These are phyloP conservation scores for Coprinopsis strossmayeri DNA, from an alignment of 768 basidiomycete species.

Conservation along the genomic window DNA sequence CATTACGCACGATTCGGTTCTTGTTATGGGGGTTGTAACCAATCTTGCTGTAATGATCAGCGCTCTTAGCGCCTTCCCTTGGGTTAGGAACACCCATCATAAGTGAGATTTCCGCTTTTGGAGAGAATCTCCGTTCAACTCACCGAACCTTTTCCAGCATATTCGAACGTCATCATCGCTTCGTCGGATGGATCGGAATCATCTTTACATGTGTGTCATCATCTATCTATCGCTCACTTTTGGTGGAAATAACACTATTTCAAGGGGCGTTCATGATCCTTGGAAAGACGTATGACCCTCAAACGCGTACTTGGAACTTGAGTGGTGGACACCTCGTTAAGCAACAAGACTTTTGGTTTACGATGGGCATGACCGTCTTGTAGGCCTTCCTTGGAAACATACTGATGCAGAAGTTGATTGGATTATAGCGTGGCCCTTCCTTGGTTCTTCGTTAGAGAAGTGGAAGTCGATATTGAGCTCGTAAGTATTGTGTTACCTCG, in stretches of 20 bases:
- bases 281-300: conserved; percentile 53
- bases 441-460: conserved; percentile 72
- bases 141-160: conserved; percentile 34
- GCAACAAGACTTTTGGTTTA: conserved; percentile 77
- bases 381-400: conserved; percentile 25
- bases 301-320: conserved; percentile 50
- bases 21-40: conserved; percentile 57
- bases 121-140: background rate
- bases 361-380: conserved; percentile 68
- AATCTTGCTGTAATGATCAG: conserved; percentile 51
- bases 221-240: background rate
- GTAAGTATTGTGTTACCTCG: conserved; percentile 35
- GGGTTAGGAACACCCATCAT: conserved; percentile 76
- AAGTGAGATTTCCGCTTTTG: conserved; percentile 41
- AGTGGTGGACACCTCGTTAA: conserved; percentile 47
- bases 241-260: conserved; percentile 3
- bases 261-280: conserved; percentile 63
- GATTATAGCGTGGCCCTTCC: conserved; percentile 55
- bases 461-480: conserved; percentile 67
- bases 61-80: conserved; percentile 64
- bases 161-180: conserved; percentile 76
- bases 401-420: conserved; percentile 12
- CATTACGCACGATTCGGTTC: conserved; percentile 46
- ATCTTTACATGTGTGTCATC: conserved; percentile 36
- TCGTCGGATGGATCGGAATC: conserved; percentile 68